Percentiles rank a stretch among this genome's conserved stretches.
These are phyloP conservation scores for Apiotrichum domesticum DNA, from an alignment of 1,284 basidiomycete species.

Conservation along the genomic window DNA sequence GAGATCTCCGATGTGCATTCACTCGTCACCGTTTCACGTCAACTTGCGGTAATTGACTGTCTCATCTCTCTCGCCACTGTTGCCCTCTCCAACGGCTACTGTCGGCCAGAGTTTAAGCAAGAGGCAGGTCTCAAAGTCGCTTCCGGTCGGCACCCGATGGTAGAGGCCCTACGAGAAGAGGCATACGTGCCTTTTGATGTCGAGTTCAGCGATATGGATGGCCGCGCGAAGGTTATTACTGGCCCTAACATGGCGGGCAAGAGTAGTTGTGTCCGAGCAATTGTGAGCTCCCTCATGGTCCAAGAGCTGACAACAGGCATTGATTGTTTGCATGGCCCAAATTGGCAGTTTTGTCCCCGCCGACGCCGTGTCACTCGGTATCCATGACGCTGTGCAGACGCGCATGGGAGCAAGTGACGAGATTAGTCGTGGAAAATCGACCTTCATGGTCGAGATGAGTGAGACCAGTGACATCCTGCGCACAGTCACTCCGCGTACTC, in stretches of 20 bases:
- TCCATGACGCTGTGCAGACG: slow-evolving; percentile 83
- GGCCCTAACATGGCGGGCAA: slow-evolving; percentile 51
- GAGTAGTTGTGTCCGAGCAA: slow-evolving; percentile 42
- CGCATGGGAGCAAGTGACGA: slow-evolving; percentile 64
- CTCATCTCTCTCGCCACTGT: slow-evolving; percentile 42
- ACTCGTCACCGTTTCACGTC: slow-evolving; percentile 64
- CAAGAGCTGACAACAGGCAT: slow-evolving; percentile 13
- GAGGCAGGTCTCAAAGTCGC: slow-evolving; percentile 48
- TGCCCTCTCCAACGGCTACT: slow-evolving; percentile 37
- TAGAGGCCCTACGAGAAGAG: slow-evolving; percentile 66
- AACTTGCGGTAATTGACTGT: slow-evolving; percentile 60
- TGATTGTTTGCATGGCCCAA: slow-evolving; percentile 50
- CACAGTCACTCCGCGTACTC: slow-evolving; percentile 61
- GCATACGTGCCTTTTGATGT: slow-evolving; percentile 66
- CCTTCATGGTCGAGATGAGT: slow-evolving; percentile 92
- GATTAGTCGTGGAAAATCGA: slow-evolving; percentile 72
- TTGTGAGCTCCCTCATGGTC: slow-evolving; percentile 16
- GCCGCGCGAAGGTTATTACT: slow-evolving; percentile 66
- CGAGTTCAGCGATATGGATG: slow-evolving; percentile 44
- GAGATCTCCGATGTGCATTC: slow-evolving; percentile 67
- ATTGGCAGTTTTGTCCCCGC: slow-evolving; percentile 61
- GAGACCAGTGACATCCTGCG: slow-evolving; percentile 87
- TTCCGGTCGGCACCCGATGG: slow-evolving; percentile 63
- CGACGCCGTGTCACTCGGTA: slow-evolving; percentile 59
- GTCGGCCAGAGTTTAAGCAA: slow-evolving; percentile 70